Percentiles rank a stretch among this genome's conserved stretches.
Conservation (phyloP, 768 basidiomycete genomes). For the Auricularia sp. region DNA sequence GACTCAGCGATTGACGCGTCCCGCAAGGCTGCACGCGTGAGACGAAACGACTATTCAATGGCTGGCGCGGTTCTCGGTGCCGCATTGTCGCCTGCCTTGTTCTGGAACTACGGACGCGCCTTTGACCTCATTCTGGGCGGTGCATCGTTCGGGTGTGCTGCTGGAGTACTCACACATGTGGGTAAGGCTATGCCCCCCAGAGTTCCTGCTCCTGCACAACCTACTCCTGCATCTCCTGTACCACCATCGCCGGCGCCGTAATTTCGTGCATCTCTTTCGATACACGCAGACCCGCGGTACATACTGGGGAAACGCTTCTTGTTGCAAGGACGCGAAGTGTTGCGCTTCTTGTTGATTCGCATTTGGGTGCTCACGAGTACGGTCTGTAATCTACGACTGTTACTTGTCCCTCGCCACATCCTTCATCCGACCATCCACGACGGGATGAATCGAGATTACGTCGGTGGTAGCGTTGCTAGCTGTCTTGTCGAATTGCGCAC, state of each 20-base stretch:
- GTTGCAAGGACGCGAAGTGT: too few species aligned
- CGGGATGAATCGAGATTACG: slow-evolving; percentile 22
- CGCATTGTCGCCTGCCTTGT: slow-evolving; percentile 54
- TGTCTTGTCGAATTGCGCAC: slow-evolving; percentile 6
- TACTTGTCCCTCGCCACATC: slow-evolving; percentile 10
- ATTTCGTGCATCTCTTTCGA: not conserved
- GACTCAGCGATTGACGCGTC: not conserved
- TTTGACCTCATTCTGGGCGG: not conserved
- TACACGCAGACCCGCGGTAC: not conserved
- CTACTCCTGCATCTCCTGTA: too few species aligned
- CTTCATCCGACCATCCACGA: slow-evolving; percentile 26
- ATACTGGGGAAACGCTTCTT: too few species aligned
- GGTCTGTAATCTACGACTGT: not conserved
- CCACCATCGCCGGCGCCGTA: too few species aligned
- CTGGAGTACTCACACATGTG: not conserved
- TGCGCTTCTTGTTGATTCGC: too few species aligned
- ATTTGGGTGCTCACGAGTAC: too few species aligned
- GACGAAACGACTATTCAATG: slow-evolving; percentile 64
- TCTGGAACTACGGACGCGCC: slow-evolving; percentile 41
- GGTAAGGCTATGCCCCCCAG: not conserved
- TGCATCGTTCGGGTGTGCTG: not conserved
- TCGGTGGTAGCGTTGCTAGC: slow-evolving; percentile 12
- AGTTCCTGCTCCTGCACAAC: too few species aligned
- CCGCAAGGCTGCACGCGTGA: slow-evolving; percentile 44
- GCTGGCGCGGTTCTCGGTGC: slow-evolving; percentile 59